Evolutionary conservation across 2,329 filamentous ascomycete genomes (phyloP), one percentile per base, ranked within the genome.

Genomic region (Penicillium italicum): DNA sequence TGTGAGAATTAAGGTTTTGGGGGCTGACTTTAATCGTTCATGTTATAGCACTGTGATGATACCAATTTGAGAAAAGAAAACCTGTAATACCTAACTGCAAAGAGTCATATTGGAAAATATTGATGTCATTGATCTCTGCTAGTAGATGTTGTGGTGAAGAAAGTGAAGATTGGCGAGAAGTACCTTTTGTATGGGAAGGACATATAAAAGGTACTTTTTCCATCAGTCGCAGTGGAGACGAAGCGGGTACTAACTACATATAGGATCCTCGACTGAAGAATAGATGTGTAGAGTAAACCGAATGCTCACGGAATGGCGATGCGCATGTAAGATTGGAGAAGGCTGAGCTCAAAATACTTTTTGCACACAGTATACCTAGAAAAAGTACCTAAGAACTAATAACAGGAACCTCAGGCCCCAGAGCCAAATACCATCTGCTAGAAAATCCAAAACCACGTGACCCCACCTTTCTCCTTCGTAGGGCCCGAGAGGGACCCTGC

Each of bases 381-480:
- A 22, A 34, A 24, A 5, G 30, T n/a, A 44, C n/a, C n/a, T n/a
- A n/a, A n/a, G n/a, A n/a, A n/a, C 14, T 16, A 7, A 22, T 12
- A 46, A 31, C 14, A 34, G n/a, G 26, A 30, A 43, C n/a, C n/a
- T 30, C 16, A 43, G 30, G 14, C n/a, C 7, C 8, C 18, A 4
- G 43, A 5, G 24, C 22, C 42, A 12, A 22, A 40, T 46, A 6
- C n/a, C 18, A 2, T 2, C 24, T 26, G 24, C 9, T n/a, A 26
- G 37, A 42, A 50, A 38, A 36, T 42, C 2, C 2, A 20, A 0
- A 4, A 38, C 57, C 62, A 65, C 62, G 62, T 65, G 62, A 64
- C 41, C 6, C 1, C 8, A 26, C 28, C 56, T 63, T 55, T 54
- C 56, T 62, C 50, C 57, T 48, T 57, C 54, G 43, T 38, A 59